These are phyloP conservation scores for Salix dunnii DNA, from an alignment of 345 rosid genomes.

Conservation along the genomic window DNA sequence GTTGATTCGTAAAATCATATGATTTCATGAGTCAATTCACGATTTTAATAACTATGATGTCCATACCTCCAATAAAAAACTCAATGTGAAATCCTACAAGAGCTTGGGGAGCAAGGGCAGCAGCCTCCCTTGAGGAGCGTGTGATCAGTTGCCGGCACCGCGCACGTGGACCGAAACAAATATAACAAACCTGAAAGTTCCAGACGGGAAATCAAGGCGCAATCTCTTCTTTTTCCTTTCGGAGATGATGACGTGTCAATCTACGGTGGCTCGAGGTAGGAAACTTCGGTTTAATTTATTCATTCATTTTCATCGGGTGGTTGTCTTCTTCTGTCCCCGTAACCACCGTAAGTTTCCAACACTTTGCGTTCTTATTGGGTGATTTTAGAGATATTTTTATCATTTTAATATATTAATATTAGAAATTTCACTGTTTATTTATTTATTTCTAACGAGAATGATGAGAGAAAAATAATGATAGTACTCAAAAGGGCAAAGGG, in stretches of 20 bases:
- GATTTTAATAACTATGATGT: no score
- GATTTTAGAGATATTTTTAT: background rate
- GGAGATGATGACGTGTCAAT: conserved; percentile 1
- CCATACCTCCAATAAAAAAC: no score
- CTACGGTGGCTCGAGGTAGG: background rate
- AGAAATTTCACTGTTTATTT: no score
- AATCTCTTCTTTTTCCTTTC: background rate
- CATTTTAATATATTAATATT: no score
- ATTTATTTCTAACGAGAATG: no score
- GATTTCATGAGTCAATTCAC: no score
- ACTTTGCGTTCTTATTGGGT: background rate
- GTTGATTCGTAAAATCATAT: no score
- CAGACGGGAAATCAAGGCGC: conserved; percentile 1
- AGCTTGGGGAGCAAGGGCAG: no score
- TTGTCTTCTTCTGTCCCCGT: background rate
- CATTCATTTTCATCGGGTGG: background rate
- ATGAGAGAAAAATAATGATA: no score
- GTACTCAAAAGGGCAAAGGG: no score
- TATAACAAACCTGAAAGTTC: background rate
- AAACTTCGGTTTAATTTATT: background rate
- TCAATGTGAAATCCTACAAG: no score
- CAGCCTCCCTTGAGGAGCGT: background rate
- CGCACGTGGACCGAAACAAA: background rate
- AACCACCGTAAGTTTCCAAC: background rate
- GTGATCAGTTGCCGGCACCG: background rate